Evolutionary conservation across 768 basidiomycete species (phyloP).

Genomic region (Russula emetica): DNA sequence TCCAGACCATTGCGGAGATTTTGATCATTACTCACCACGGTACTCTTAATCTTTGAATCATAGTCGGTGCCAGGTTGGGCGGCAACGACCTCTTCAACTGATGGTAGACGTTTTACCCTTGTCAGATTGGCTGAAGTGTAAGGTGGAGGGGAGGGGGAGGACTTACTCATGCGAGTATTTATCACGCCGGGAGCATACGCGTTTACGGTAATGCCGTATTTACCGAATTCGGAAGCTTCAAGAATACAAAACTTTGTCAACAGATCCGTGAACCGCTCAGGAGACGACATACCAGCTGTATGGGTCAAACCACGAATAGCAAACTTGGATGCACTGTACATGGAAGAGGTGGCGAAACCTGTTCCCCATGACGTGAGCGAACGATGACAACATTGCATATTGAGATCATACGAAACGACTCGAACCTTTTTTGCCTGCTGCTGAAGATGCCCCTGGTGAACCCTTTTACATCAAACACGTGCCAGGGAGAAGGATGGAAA

Average conservation of each 20-base stretch:
- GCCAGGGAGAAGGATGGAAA: neutral
- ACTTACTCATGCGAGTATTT: slow-evolving; percentile 28
- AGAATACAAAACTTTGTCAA: neutral
- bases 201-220: slow-evolving; percentile 29
- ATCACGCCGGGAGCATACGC: slow-evolving; percentile 29
- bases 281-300: slow-evolving; percentile 16
- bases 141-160: neutral
- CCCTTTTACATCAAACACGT: neutral
- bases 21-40: neutral
- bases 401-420: neutral
- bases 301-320: slow-evolving; percentile 30
- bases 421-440: slow-evolving; percentile 21
- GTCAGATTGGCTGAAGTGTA: neutral
- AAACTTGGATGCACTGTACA: slow-evolving; percentile 30
- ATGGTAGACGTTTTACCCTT: neutral
- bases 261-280: no score
- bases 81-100: neutral
- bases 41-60: neutral
- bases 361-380: neutral
- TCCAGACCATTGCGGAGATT: neutral
- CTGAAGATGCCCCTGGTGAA: slow-evolving; percentile 8
- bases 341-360: neutral
- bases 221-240: slow-evolving; percentile 27
- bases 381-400: neutral
- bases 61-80: neutral